Evolutionary conservation across 306 rosid genomes (phyloP), one percentile per base, ranked within the genome.

Genomic region (Rosa chinensis): DNA sequence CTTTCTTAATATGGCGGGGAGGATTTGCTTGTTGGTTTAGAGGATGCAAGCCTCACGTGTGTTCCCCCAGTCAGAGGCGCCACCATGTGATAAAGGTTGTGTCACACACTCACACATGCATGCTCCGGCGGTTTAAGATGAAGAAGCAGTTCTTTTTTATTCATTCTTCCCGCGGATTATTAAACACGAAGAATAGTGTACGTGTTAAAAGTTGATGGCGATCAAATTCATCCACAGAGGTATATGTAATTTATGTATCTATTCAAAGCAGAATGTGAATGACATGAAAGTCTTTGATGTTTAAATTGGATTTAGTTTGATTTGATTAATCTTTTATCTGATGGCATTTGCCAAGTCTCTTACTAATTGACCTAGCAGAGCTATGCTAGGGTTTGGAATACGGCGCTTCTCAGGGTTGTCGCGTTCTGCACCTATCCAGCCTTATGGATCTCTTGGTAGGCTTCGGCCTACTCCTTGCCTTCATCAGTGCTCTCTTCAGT

Each of bases 11-110:
- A 40, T 18, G 23, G 32, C 17, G 0, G 10, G 1, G 18, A 3
- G 12, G 21, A 73, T 71, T 79, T 67, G n/a, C 23, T 58, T 87
- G 92, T 87, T 83, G 78, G 87, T 79, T 69, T 53, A 16, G 77
- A 77, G 90, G 94, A 76, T 70, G 92, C 90, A 90, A 74, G 20
- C n/a, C 76, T 84, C 93, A 88, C 93, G 89, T 89, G 88, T 86
- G 92, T 86, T 72, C 63, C 64, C 86, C 66, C 35, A 68, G 49
- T 39, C 45, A 70, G 25, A 14, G 43, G 66, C 37, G 12, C 25
- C 13, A 75, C 74, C 92, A 92, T 87, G 94, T 87, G 92, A 89
- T 47, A 11, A 76, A 77, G 70, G 72, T 77, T 68, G 45, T 20
- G 2, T 5, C 16, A 84, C 86, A 81, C 89, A 25, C 28, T 25